Conservation (phyloP, 192 early-diverging fungal species). For the Coemansia sp. region DNA sequence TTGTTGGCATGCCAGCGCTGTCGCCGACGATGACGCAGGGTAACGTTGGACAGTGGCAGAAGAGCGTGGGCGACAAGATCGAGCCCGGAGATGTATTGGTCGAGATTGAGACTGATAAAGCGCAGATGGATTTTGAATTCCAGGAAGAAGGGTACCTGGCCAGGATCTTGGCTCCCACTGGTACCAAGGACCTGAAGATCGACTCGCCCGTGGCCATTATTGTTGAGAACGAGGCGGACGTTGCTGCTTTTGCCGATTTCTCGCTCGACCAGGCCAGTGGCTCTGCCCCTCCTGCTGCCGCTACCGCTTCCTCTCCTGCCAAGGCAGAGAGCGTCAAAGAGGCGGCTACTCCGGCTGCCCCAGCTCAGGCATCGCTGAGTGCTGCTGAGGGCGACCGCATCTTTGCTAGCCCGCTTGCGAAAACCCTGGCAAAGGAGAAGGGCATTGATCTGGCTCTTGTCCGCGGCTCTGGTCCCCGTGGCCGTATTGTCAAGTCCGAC, state of each 20-base stretch:
- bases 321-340: constrained; percentile 31
- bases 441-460: constrained; percentile 76
- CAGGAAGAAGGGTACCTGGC: constrained; percentile 96
- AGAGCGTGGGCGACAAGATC: constrained; percentile 89
- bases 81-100: constrained; percentile 89
- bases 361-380: constrained; percentile 19
- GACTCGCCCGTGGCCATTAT: constrained; percentile 89
- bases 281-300: constrained; percentile 40
- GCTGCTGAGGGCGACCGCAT: constrained; percentile 61
- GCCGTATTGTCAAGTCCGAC: constrained; percentile 92
- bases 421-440: constrained; percentile 85
- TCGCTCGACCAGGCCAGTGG: constrained; percentile 58
- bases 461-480: constrained; percentile 85
- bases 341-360: constrained; percentile 44
- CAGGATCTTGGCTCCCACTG: constrained; percentile 84
- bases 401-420: constrained; percentile 85
- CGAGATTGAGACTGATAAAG: constrained; percentile 98
- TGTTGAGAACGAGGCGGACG: constrained; percentile 86
- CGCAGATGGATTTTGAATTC: constrained; percentile 98
- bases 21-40: constrained; percentile 98
- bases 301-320: constrained; percentile 11
- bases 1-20: constrained; percentile 92
- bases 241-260: constrained; percentile 87
- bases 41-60: constrained; percentile 92
- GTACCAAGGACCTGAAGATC: constrained; percentile 88